These are phyloP conservation scores for Ceratobasidium sp. DNA, from an alignment of 1,284 basidiomycete genomes.

Conservation along the genomic window DNA sequence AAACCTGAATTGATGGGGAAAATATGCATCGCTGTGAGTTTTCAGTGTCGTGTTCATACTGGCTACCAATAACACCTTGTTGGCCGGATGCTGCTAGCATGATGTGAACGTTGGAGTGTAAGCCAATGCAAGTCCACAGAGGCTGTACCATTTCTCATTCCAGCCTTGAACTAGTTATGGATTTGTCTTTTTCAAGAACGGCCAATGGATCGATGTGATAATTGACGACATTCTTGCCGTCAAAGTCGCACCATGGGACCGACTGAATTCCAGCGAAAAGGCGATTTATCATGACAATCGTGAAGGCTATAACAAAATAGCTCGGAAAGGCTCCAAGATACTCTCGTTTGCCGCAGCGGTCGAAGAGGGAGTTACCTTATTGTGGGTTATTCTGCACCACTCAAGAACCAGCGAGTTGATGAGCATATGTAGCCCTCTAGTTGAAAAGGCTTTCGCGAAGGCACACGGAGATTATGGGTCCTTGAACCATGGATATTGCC, in stretches of 20 bases:
- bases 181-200: slow-evolving; percentile 46
- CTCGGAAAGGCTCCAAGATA: slow-evolving; percentile 42
- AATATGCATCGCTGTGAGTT: slow-evolving; percentile 61
- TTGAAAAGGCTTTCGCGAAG: slow-evolving; percentile 48
- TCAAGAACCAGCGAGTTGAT: background rate
- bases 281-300: slow-evolving; percentile 43
- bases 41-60: background rate
- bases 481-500: slow-evolving; percentile 33
- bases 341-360: slow-evolving; percentile 44
- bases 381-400: slow-evolving; percentile 10
- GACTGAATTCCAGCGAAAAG: slow-evolving; percentile 34
- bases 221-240: slow-evolving; percentile 45
- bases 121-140: too few relatives aligned
- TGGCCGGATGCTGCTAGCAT: slow-evolving; percentile 53
- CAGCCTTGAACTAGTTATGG: slow-evolving; percentile 52
- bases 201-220: slow-evolving; percentile 45
- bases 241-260: slow-evolving; percentile 44
- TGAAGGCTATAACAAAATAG: slow-evolving; percentile 10
- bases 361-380: slow-evolving; percentile 47
- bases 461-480: slow-evolving; percentile 45
- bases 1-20: slow-evolving; percentile 59
- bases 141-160: too few relatives aligned
- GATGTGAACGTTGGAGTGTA: slow-evolving; percentile 63
- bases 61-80: background rate
- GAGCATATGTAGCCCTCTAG: slow-evolving; percentile 34